Evolutionary conservation across 2,329 filamentous ascomycete genomes (phyloP), one percentile per base, ranked within the genome.

Genomic region (Hypoxylon sp.): DNA sequence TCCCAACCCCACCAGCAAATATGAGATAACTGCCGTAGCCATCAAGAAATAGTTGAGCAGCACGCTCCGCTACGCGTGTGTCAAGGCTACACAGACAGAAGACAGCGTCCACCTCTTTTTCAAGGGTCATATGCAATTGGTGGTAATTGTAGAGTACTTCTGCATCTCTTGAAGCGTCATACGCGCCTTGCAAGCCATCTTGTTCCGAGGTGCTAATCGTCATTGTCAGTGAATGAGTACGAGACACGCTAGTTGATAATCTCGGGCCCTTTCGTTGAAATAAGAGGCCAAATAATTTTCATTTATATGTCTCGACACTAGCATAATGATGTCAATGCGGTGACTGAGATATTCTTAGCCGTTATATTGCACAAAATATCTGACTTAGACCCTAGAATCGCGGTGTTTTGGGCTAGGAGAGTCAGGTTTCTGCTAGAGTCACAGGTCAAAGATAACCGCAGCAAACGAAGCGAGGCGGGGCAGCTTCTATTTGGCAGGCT

Each of bases 41-140:
- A 59, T 78, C 76, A 48, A 82, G 78, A 60, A 77, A 81, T 19
- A 84, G 75, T 65, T 79, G 75, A 1, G 81, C 80, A 8, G 81
- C 81, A 43, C 78, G 77, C 39, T 71, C 68, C 54, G 82, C 81
- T 37, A 84, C 79, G 59, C 82, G 81, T 2, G 76, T 76, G 73
- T 83, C 81, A 63, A 83, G 81, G 69, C 80, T 82, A 74, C 82
- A 83, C 46, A 84, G 78, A 71, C 79, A 81, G 76, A 84, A 84
- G 61, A 83, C 75, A 56, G 81, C 80, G 60, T 80, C 78, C 53
- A 78, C 78, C 47, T 76, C 75, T 19, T 50, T 61, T 11, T 62
- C 61, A 19, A 80, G 72, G 9, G 76, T 54, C 74, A 80, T 78
- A 63, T 71, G 67, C 72, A 82, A 78, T 46, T 77, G 80, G 72